Evolutionary conservation across 2,329 filamentous ascomycete species (phyloP).

Genomic region (Aspergillus versicolor): DNA sequence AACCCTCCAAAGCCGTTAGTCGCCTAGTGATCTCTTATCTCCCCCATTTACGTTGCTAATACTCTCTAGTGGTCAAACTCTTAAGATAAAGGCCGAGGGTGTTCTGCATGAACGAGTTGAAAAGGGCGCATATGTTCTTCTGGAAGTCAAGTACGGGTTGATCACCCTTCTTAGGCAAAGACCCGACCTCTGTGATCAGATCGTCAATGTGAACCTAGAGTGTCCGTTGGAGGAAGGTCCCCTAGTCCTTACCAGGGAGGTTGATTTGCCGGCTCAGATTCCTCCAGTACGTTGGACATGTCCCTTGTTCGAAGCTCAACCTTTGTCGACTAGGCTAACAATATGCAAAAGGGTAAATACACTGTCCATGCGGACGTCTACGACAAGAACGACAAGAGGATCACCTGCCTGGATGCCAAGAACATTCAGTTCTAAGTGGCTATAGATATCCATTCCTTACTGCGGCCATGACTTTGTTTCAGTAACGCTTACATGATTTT

Average conservation of each 20-base stretch:
- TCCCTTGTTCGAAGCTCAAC: not conserved
- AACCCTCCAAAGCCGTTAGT: constrained; percentile 87
- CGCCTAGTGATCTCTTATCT: not conserved
- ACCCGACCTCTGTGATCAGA: constrained; percentile 84
- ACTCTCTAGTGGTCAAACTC: constrained; percentile 65
- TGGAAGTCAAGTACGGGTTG: constrained; percentile 90
- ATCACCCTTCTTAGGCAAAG: constrained; percentile 82
- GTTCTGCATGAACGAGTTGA: constrained; percentile 70
- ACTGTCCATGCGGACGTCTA: constrained; percentile 83
- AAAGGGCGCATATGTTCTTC: constrained; percentile 74
- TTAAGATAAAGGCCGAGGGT: constrained; percentile 77
- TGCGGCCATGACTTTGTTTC: not conserved
- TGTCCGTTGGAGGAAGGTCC: constrained; percentile 84
- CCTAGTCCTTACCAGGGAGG: constrained; percentile 72
- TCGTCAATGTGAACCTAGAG: constrained; percentile 80
- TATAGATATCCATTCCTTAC: not conserved
- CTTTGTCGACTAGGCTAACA: constrained; percentile 7
- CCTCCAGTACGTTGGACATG: constrained; percentile 68
- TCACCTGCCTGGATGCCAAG: constrained; percentile 80
- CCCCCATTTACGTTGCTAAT: constrained; percentile 13
- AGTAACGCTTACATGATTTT: constrained; percentile 8
- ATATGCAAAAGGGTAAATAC: constrained; percentile 71
- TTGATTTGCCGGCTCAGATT: constrained; percentile 82
- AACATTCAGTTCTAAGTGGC: constrained; percentile 32
- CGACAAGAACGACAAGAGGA: constrained; percentile 67